A percentile compares a stretch with the other conserved stretches of the same genome.
These are phyloP conservation scores for Limnanthes douglasii DNA, from an alignment of 345 rosid genomes.

Conservation along the genomic window DNA sequence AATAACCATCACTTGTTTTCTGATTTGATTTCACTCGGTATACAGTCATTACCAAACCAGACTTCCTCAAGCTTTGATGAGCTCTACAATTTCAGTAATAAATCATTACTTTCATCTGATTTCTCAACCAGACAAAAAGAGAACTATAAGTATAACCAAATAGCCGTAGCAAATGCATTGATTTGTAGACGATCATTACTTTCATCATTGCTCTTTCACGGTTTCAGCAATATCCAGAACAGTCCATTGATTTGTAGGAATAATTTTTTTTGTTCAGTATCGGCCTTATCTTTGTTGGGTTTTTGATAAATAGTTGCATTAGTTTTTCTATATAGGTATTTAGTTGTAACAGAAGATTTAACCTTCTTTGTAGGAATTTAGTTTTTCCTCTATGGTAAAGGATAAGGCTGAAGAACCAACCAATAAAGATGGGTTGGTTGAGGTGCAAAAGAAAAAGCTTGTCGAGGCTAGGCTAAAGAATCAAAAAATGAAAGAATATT, in stretches of 20 bases:
- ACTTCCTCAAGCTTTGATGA: constrained; percentile 56
- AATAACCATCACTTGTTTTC: too few relatives aligned
- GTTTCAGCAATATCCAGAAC: constrained; percentile 16
- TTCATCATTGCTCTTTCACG: constrained; percentile 31
- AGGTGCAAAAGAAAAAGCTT: too few relatives aligned
- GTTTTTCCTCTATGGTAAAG: too few relatives aligned
- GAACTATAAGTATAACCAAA: constrained; percentile 62
- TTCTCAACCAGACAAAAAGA: constrained; percentile 58
- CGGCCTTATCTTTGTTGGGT: constrained; percentile 45
- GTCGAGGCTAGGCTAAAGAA: too few relatives aligned
- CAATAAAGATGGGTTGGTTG: too few relatives aligned
- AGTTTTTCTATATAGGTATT: too few relatives aligned
- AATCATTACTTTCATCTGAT: constrained; percentile 50
- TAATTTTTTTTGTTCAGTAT: constrained; percentile 14
- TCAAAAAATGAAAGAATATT: too few relatives aligned
- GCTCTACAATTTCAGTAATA: constrained; percentile 30
- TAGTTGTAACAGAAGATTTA: too few relatives aligned
- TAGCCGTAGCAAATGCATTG: constrained; percentile 39
- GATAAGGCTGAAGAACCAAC: too few relatives aligned
- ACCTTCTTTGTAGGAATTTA: too few relatives aligned
- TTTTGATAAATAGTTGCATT: too few relatives aligned
- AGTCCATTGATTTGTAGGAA: constrained; percentile 11
- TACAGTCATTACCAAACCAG: constrained; percentile 55
- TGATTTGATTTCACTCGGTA: constrained; percentile 25
- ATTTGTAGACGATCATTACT: too few relatives aligned